phyloP scores from a whole-genome alignment of 1,284 basidiomycete species.

The Ceratobasidium sp. region DNA sequence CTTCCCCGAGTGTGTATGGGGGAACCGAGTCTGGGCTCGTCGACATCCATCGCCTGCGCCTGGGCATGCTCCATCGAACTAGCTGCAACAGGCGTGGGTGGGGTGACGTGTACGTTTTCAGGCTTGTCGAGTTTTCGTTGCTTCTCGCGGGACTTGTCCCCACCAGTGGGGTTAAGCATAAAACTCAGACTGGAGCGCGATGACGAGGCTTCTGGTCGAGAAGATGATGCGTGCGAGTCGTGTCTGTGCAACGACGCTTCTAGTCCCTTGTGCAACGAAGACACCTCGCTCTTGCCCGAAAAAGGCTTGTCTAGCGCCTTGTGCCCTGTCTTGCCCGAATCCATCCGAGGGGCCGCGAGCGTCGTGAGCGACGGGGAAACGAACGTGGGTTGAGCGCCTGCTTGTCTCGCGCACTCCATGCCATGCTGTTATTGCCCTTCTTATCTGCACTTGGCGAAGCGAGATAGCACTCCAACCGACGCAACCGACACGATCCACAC shows the following conservation, averaged over 20 bases:
- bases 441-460: background rate
- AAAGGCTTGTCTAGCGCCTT: no score
- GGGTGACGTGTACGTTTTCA: conserved; percentile 14
- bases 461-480: conserved; percentile 27
- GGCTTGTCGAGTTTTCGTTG: background rate
- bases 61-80: conserved; percentile 8
- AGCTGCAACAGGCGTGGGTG: conserved; percentile 23
- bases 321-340: background rate
- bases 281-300: no score
- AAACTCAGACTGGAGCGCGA: conserved; percentile 29
- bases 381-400: background rate
- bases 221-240: no score
- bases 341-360: background rate
- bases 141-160: background rate
- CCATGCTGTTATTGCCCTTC: background rate
- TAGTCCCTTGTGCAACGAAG: no score
- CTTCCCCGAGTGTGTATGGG: no score
- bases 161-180: conserved; percentile 18
- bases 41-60: background rate
- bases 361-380: conserved; percentile 3
- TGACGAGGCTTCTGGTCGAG: background rate
- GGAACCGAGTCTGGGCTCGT: no score
- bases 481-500: conserved; percentile 16
- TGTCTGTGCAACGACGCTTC: no score
- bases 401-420: conserved; percentile 10